phyloP scores from a whole-genome alignment of 2,329 filamentous ascomycete genomes.

The Lachnellula occidentalis region DNA sequence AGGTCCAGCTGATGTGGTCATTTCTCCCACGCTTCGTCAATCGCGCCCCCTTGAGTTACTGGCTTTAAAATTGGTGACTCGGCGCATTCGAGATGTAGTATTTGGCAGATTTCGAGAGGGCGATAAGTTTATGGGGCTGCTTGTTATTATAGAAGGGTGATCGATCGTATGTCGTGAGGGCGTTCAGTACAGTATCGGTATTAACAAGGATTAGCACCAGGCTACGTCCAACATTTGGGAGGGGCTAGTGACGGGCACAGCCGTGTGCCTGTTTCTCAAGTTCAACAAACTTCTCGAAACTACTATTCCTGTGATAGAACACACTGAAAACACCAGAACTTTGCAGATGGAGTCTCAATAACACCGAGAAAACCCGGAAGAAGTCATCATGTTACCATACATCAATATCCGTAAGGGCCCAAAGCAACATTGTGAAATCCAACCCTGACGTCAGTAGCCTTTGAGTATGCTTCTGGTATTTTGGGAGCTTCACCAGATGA shows the following conservation, averaged over 20 bases:
- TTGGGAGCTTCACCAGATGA: conserved; percentile 62
- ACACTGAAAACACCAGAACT: neutral
- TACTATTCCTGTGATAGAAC: neutral
- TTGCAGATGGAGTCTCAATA: conserved; percentile 24
- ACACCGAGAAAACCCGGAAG: neutral
- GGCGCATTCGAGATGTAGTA: neutral
- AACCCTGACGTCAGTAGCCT: conserved; percentile 44
- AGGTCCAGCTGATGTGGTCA: conserved; percentile 18
- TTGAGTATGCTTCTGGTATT: conserved; percentile 49
- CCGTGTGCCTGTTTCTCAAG: neutral
- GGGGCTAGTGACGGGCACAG: conserved; percentile 1
- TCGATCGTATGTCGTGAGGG: neutral
- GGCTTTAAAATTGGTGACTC: neutral
- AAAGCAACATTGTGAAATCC: conserved; percentile 6
- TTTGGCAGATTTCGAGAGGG: neutral
- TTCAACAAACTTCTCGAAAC: neutral
- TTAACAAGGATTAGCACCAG: neutral
- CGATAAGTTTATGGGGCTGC: neutral
- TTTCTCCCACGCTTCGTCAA: conserved; percentile 8
- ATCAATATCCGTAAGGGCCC: conserved; percentile 51
- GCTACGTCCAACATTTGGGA: neutral
- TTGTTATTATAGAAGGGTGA: neutral
- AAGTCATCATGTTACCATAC: conserved; percentile 52
- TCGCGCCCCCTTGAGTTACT: neutral
- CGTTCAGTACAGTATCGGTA: neutral